Evolutionary conservation across 2,329 filamentous ascomycete species (phyloP).

Genomic region (Pseudocercospora fuligena): DNA sequence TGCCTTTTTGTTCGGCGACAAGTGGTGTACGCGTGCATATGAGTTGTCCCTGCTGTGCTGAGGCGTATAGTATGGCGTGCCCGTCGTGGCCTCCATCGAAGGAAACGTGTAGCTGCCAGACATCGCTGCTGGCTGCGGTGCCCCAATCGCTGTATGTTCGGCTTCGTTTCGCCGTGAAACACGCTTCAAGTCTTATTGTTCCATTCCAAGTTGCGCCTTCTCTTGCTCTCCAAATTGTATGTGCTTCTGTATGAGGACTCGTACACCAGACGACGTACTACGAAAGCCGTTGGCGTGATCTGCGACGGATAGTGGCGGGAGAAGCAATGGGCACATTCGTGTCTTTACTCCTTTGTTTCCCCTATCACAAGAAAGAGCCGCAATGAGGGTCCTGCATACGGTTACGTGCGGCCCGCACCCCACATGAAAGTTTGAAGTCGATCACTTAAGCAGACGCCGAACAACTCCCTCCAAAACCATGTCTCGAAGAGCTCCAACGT

Average conservation of each 20-base stretch:
- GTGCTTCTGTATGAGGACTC: not conserved
- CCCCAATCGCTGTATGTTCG: not conserved
- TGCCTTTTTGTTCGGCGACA: conserved; percentile 13
- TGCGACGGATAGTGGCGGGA: not conserved
- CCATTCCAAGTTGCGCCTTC: not conserved
- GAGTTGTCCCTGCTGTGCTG: conserved; percentile 35
- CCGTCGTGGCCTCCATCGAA: conserved; percentile 36
- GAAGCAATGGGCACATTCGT: conserved; percentile 3
- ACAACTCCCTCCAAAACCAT: not conserved
- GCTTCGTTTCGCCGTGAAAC: conserved; percentile 7
- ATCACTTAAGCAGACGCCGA: not conserved
- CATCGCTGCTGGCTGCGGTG: conserved; percentile 38
- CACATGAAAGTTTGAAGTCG: not conserved
- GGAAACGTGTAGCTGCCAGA: conserved; percentile 51
- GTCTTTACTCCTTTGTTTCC: not conserved
- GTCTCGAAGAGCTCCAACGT: not conserved
- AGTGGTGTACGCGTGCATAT: conserved; percentile 5
- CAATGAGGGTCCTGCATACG: not conserved
- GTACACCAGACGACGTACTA: not conserved
- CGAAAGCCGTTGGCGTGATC: not conserved
- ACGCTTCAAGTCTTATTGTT: not conserved
- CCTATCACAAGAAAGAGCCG: conserved; percentile 1
- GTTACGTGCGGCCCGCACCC: not conserved
- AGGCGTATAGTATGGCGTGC: conserved; percentile 32
- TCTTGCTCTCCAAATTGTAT: not conserved